Conservation (phyloP, 2,329 filamentous ascomycete species). For the Calonectria hongkongensis region DNA sequence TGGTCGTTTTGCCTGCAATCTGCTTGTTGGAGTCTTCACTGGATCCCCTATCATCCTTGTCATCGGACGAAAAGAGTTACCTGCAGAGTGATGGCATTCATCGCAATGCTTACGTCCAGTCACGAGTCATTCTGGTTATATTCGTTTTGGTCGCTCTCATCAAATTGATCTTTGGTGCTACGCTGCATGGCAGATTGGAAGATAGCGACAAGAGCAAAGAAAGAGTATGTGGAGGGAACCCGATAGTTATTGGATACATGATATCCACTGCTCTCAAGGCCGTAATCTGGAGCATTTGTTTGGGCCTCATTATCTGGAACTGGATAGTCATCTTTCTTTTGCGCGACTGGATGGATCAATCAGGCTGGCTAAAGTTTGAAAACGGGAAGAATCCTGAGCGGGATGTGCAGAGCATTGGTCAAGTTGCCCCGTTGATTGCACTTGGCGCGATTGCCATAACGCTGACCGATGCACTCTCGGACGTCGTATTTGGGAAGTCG, state of each 20-base stretch:
- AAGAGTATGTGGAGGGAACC: neutral
- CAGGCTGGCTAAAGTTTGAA: slow-evolving; percentile 1
- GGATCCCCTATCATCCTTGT: neutral
- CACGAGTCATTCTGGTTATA: neutral
- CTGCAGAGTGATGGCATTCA: neutral
- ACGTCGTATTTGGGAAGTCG: neutral
- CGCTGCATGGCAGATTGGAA: neutral
- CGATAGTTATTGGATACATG: neutral
- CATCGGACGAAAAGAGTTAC: neutral
- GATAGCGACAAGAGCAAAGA: neutral
- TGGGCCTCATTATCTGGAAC: neutral
- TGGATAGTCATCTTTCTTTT: neutral
- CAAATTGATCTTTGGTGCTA: neutral
- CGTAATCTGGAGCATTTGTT: neutral
- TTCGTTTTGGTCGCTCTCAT: neutral
- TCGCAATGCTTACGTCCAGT: slow-evolving; percentile 1
- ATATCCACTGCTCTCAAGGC: neutral
- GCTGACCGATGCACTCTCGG: neutral
- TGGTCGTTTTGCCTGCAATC: neutral
- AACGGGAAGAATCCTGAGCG: neutral
- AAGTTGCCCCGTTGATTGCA: neutral
- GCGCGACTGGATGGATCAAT: neutral
- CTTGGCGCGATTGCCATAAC: neutral
- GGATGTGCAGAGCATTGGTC: slow-evolving; percentile 8
- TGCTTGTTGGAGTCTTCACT: slow-evolving; percentile 6